phyloP scores from a whole-genome alignment of 192 early-diverging fungal species.

The Lunasporangiospora selenospora region DNA sequence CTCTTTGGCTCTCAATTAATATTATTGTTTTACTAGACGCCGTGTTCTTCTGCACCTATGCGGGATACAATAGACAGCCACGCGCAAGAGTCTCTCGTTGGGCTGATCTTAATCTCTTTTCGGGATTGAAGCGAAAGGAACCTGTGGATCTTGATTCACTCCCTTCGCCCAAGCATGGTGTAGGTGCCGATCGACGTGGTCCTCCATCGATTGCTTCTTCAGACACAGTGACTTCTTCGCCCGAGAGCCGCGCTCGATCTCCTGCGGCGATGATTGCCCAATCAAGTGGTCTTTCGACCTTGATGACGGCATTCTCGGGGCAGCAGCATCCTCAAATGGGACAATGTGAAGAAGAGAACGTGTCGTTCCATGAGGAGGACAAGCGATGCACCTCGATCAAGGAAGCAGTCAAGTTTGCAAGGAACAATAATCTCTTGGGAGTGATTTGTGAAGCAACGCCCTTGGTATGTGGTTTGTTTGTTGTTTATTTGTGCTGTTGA shows the following conservation, averaged over 20 bases:
- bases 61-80: conserved; percentile 69
- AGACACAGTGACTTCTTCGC: no score
- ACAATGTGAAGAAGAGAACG: conserved; percentile 19
- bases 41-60: conserved; percentile 92
- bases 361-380: no score
- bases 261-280: no score
- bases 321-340: conserved; percentile 4
- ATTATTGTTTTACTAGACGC: conserved; percentile 54
- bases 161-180: conserved; percentile 28
- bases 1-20: neutral
- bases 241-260: conserved; percentile 10
- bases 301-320: neutral
- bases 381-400: conserved; percentile 70
- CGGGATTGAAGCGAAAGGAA: conserved; percentile 34
- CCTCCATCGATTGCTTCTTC: no score
- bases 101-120: neutral
- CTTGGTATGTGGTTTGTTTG: conserved; percentile 63
- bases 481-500: neutral
- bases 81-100: neutral
- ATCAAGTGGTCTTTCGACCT: no score
- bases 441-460: conserved; percentile 86
- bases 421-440: conserved; percentile 85
- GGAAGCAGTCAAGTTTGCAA: conserved; percentile 90
- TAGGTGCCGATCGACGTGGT: no score
- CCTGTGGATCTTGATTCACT: conserved; percentile 37